Evolutionary conservation across 1,284 basidiomycete species (phyloP).

Genomic region (Cutaneotrichosporon cavernicola): DNA sequence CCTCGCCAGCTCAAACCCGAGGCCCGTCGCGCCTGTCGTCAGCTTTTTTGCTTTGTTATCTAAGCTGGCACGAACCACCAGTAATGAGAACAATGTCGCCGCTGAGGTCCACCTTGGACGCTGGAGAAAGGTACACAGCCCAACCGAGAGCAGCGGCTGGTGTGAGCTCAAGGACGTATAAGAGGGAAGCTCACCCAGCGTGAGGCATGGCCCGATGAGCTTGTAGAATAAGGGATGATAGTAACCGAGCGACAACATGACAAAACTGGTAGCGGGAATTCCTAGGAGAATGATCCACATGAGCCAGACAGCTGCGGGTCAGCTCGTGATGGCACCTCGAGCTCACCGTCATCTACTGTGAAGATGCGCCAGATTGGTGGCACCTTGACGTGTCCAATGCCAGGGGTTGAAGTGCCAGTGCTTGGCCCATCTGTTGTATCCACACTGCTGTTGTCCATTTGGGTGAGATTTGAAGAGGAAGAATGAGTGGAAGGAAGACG

Average conservation of each 20-base stretch:
- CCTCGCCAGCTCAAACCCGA: constrained; percentile 80
- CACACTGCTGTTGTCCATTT: background rate
- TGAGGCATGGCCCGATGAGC: constrained; percentile 5
- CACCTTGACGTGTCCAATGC: background rate
- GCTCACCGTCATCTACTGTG: constrained; percentile 7
- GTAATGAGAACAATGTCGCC: constrained; percentile 85
- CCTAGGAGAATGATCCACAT: constrained; percentile 8
- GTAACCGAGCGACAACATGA: background rate
- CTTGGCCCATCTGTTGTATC: background rate
- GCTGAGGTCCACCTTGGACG: constrained; percentile 55
- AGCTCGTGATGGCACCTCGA: background rate
- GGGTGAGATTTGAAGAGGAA: background rate
- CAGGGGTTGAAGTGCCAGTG: background rate
- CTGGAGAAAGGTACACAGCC: constrained; percentile 1
- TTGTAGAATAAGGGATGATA: background rate
- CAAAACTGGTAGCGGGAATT: background rate
- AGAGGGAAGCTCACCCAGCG: background rate
- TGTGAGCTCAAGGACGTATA: background rate
- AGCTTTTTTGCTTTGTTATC: constrained; percentile 1
- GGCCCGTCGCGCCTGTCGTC: constrained; percentile 72
- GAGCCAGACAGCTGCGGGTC: constrained; percentile 4
- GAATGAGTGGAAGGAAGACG: background rate
- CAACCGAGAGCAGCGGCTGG: background rate
- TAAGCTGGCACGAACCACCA: constrained; percentile 62
- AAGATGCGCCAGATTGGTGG: constrained; percentile 3